These are phyloP conservation scores for Pythium aristosporum DNA, from an alignment of 352 stramenopile species.

Conservation along the genomic window DNA sequence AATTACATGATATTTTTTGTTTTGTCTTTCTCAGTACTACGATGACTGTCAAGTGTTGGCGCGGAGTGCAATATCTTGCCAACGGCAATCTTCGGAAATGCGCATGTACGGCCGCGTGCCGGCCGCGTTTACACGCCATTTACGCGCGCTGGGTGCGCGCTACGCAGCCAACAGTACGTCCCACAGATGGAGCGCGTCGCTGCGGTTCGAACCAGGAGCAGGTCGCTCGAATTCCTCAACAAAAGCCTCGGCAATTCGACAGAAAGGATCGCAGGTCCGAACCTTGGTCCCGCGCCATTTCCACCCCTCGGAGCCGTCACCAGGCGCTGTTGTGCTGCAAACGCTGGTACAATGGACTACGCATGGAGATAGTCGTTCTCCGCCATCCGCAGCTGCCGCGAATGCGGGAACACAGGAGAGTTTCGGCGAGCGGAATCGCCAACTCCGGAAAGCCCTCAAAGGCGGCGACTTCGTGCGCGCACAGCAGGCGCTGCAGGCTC, in stretches of 20 bases:
- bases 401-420: neutral
- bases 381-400: neutral
- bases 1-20: constrained; percentile 12
- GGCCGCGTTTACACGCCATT: constrained; percentile 11
- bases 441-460: constrained; percentile 12
- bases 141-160: constrained; percentile 1
- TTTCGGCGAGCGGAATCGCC: constrained; percentile 6
- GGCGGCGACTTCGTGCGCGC: constrained; percentile 18
- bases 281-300: neutral
- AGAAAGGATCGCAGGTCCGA: neutral
- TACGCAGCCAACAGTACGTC: neutral
- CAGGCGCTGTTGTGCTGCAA: constrained; percentile 19
- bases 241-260: neutral
- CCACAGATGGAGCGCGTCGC: neutral
- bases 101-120: constrained; percentile 13
- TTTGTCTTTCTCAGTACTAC: constrained; percentile 21
- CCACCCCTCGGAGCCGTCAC: neutral
- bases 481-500: constrained; percentile 5
- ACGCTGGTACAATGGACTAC: constrained; percentile 15
- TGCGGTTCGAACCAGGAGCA: constrained; percentile 7
- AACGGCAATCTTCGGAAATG: constrained; percentile 17
- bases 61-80: constrained; percentile 1
- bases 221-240: constrained; percentile 7
- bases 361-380: neutral
- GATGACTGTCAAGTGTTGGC: neutral